These are phyloP conservation scores for Aulographum hederae DNA, from an alignment of 2,329 filamentous ascomycete species.

Conservation along the genomic window DNA sequence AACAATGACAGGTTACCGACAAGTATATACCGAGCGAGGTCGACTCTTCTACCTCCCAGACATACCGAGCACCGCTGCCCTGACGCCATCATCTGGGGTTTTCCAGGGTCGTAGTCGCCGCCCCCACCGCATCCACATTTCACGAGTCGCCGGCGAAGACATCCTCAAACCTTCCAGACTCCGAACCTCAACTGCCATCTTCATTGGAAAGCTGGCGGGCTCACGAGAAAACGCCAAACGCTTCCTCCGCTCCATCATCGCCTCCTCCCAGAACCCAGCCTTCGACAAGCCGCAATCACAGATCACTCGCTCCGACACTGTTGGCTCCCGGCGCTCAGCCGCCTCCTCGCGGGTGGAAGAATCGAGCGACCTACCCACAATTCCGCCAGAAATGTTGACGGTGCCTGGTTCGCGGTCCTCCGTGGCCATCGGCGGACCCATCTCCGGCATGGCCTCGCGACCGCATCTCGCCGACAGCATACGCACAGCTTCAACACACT, in stretches of 20 bases:
- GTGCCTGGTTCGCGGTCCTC: constrained; percentile 17
- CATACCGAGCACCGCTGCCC: constrained; percentile 1
- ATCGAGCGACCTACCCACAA: too few species aligned
- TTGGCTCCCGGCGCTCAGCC: constrained; percentile 3
- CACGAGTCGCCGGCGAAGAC: constrained; percentile 21
- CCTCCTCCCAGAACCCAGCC: constrained; percentile 1
- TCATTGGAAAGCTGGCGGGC: constrained; percentile 27
- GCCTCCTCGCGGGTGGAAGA: constrained; percentile 3
- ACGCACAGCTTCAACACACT: constrained; percentile 5
- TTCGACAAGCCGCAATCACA: constrained; percentile 8
- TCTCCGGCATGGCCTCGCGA: constrained; percentile 14
- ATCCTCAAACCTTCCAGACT: constrained; percentile 1
- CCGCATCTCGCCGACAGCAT: constrained; percentile 23
- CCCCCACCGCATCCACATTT: constrained; percentile 38
- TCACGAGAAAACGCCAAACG: constrained; percentile 30
- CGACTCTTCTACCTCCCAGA: constrained; percentile 5
- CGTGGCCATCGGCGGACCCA: constrained; percentile 19
- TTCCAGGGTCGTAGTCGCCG: constrained; percentile 32
- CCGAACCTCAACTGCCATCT: background rate
- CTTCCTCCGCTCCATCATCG: constrained; percentile 28
- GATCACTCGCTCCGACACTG: constrained; percentile 8
- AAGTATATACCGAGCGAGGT: constrained; percentile 5
- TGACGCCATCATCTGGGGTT: too few species aligned
- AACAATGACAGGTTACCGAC: constrained; percentile 3
- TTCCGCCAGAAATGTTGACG: constrained; percentile 20